Evolutionary conservation across 1,139 yeast species (phyloP), one percentile per base, ranked within the genome.

Genomic region (Protomyces macrosporus): DNA sequence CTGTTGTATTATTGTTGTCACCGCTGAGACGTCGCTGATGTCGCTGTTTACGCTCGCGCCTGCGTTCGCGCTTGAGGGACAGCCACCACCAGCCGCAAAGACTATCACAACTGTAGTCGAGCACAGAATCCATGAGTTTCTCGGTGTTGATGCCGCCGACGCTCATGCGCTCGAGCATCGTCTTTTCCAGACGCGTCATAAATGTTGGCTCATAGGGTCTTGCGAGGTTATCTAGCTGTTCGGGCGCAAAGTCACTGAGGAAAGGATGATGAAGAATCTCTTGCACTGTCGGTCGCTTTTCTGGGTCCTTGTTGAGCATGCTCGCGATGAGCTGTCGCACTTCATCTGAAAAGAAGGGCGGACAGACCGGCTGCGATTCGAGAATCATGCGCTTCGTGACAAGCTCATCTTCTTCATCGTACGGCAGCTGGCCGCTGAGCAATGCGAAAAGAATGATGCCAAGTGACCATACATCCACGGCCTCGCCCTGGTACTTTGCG

Each of bases 391-490:
- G 75, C 68, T 82, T 82, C 0, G 91, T 86, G 57, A 77, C 82
- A 53, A 80, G 73, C 32, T 88, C 95, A 68, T 84, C 87, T 45
- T 84, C 84, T 58, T 90, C 97, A 69, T 87, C 93, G 75, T 91
- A 93, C 0, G 98, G 98, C 87, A 93, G 85, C 67, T 84, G 84
- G 0, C 98, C 98, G 65, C 87, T 84, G 0, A 90, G 72, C 82
- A 93, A 80, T 0, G 98, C 90, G 73, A 86, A 93, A n/a, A 93
- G 75, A n/a, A 93, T 90, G 6, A 93, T 84, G 0, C 98, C 98
- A 66, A 93, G 76, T 0, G 97, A 85, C 98, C 98, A 93, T 2
- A 88, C 84, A 73, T 93, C 98, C 5, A 86, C 75, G 4, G 66
- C 61, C 70, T 87, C 85, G 0, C 98, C 98, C 50, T 85, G 84